Evolutionary conservation across 192 early-diverging fungal species (phyloP).

Genomic region (Coemansia sp.): DNA sequence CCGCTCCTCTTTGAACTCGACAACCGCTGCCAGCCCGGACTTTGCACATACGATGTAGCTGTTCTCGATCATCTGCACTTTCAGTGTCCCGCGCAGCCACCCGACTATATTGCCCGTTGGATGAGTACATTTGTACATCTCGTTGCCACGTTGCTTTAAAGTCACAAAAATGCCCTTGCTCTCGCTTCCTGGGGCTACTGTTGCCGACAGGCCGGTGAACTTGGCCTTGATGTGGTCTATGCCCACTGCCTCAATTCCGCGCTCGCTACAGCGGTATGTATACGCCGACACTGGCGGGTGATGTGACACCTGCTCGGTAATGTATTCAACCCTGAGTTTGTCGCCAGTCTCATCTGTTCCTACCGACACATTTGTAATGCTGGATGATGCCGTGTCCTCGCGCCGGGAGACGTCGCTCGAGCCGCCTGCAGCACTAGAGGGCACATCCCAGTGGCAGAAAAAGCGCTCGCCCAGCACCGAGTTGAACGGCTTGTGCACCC

Average conservation of each 20-base stretch:
- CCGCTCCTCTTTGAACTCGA: constrained; percentile 75
- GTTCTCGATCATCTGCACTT: constrained; percentile 61
- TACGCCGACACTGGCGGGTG: constrained; percentile 65
- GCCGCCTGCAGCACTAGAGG: not conserved
- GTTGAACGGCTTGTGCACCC: constrained; percentile 61
- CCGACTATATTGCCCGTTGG: constrained; percentile 67
- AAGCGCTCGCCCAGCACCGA: constrained; percentile 62
- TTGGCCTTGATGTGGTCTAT: constrained; percentile 71
- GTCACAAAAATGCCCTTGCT: constrained; percentile 68
- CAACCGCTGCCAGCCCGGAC: constrained; percentile 59
- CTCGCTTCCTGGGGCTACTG: constrained; percentile 64
- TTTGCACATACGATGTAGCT: constrained; percentile 65
- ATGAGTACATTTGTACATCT: constrained; percentile 67
- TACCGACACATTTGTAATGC: constrained; percentile 27
- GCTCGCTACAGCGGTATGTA: constrained; percentile 61
- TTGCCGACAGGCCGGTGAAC: constrained; percentile 74
- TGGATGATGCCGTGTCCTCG: constrained; percentile 41
- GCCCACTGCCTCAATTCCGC: constrained; percentile 63
- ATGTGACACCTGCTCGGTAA: constrained; percentile 65
- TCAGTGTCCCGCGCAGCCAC: constrained; percentile 65
- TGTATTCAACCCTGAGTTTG: constrained; percentile 54
- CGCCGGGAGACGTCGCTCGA: not conserved
- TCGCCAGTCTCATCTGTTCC: constrained; percentile 7
- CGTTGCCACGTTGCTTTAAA: constrained; percentile 58
- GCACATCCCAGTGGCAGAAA: constrained; percentile 58